phyloP scores from a whole-genome alignment of 768 basidiomycete species.

The Cystobasidium tubakii region DNA sequence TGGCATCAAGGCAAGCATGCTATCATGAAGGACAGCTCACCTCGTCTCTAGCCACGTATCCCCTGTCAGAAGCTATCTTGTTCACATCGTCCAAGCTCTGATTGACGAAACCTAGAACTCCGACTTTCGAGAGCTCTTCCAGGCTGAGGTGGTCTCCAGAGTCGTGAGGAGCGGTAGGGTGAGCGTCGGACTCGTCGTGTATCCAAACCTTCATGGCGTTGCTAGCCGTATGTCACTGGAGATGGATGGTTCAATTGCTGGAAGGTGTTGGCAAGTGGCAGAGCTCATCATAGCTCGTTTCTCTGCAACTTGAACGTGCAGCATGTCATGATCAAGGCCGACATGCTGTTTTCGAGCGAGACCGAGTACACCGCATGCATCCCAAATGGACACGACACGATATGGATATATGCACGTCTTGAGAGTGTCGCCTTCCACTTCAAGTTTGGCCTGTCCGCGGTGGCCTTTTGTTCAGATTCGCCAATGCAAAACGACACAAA shows the following conservation, averaged over 20 bases:
- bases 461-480: neutral
- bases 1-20: neutral
- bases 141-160: constrained; percentile 48
- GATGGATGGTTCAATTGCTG: neutral
- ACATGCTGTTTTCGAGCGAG: too few relatives aligned
- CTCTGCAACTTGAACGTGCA: too few relatives aligned
- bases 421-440: too few relatives aligned
- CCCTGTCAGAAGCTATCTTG: constrained; percentile 46
- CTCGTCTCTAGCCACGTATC: constrained; percentile 16
- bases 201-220: constrained; percentile 21
- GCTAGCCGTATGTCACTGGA: neutral
- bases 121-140: constrained; percentile 57
- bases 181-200: constrained; percentile 32
- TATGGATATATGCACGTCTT: too few relatives aligned
- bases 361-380: too few relatives aligned
- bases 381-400: too few relatives aligned
- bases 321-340: neutral
- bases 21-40: constrained; percentile 1
- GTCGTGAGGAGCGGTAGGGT: constrained; percentile 33
- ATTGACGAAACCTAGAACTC: constrained; percentile 64
- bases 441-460: too few relatives aligned
- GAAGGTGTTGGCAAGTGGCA: neutral
- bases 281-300: neutral
- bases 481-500: neutral
- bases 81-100: constrained; percentile 60